These are phyloP conservation scores for Viola pubescens DNA, from an alignment of 441 rosid genomes.

Conservation along the genomic window DNA sequence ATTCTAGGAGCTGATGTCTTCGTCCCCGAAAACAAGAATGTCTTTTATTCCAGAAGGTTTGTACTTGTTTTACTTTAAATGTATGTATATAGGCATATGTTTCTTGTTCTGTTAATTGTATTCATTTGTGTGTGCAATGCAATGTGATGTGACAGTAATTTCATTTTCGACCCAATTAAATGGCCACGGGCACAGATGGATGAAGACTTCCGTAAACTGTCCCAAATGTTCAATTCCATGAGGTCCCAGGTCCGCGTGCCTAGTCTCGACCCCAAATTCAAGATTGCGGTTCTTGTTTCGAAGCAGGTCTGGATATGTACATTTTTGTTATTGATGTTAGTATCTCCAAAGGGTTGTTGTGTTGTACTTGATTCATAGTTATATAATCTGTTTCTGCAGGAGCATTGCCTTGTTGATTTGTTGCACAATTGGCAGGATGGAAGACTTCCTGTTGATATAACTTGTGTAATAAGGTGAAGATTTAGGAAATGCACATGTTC, in stretches of 20 bases:
- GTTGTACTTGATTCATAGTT: neutral
- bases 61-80: constrained; percentile 13
- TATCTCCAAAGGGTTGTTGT: neutral
- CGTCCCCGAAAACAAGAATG: constrained; percentile 65
- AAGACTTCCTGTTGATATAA: constrained; percentile 73
- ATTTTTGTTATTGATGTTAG: neutral
- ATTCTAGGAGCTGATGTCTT: constrained; percentile 83
- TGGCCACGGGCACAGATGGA: constrained; percentile 79
- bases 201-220: constrained; percentile 56
- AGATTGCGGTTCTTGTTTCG: constrained; percentile 71
- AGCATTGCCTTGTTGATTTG: constrained; percentile 84
- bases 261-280: constrained; percentile 69
- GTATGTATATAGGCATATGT: neutral
- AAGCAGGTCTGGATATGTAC: constrained; percentile 46
- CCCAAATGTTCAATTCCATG: constrained; percentile 45
- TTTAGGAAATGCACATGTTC: neutral
- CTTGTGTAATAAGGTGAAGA: constrained; percentile 78
- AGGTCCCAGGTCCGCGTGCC: constrained; percentile 80
- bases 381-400: constrained; percentile 35
- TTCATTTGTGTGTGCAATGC: constrained; percentile 1
- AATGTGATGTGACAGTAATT: constrained; percentile 56
- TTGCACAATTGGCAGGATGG: constrained; percentile 90
- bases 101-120: neutral
- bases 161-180: constrained; percentile 60
- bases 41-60: constrained; percentile 82